Base-by-base conservation (phyloP, 108 stramenopile species). In the Mayamaea pseudoterrestris region DNA sequence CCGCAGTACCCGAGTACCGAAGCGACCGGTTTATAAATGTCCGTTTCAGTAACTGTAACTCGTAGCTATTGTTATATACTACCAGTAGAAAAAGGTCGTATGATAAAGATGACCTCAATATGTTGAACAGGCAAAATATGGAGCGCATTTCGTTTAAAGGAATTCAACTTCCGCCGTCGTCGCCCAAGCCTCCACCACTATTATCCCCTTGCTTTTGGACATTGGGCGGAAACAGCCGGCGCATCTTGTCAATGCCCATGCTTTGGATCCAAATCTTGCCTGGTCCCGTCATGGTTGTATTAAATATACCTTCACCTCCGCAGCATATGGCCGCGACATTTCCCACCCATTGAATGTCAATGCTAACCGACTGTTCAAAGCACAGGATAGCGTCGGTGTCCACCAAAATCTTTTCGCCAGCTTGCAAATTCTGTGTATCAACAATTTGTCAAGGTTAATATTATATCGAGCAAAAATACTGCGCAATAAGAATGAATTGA, bases 301-400 rank as follows among this genome's bases (percentile, higher is more conserved):
- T 69, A 57, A 69, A 77, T 7, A 71, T 26, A 26, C 71, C 71
- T 49, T 77, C 76, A 0, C 76, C 71, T 17, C 49, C 64, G 41
- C 76, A 77, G 36, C 76, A 77, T 12, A 58, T 59, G 4, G 68
- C 63, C 0, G 60, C 42, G 14, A 60, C 47, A 29, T 32, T 61
- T 25, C 76, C 76, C 9, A 71, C 57, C 7, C 51, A 28, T 18
- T 63, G 56, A 39, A 77, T 52, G 53, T 69, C 67, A 18, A 73
- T 47, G 16, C 53, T 35, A 35, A 77, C 67, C 23, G 62, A 53
- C 2, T 51, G 47, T 20, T 71, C 64, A 36, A 71, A 71, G 46
- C 58, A 60, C 22, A 77, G 41, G 28, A 77, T 37, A 43, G 48
- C 40, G 30, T 72, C 61, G 7, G 60, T 55, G 42, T 77, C 76